Base-by-base conservation (phyloP, 331 rosid species). In the Dryas integrifolia region DNA sequence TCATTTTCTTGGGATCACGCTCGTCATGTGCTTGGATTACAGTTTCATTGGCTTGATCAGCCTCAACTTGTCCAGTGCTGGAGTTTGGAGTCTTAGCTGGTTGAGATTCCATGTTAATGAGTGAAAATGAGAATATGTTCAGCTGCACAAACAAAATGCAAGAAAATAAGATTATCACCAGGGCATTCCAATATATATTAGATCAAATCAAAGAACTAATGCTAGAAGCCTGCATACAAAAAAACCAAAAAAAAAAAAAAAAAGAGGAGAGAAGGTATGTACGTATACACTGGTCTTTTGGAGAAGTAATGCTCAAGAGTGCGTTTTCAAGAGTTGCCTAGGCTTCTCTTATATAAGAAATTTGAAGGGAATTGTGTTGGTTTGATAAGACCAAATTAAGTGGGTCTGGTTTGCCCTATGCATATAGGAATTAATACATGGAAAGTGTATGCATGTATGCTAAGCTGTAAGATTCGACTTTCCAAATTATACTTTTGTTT, bases 281-380 rank as follows among this genome's bases (percentile, higher is more conserved):
- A 49, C 12, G 5, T n/a, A 45, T 6, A 59, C 65, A 59, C 38
- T 59, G n/a, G 62, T 57, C 7, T 26, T 15, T 57, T 24, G 62
- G 62, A 57, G 62, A 30, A 30, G 35, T 30, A 57, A 4, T 21
- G 46, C 65, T 59, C 10, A 58, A 59, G 44, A 59, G 65, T 59
- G 65, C 18, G 35, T 35, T 35, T 59, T 35, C 65, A 2, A 30
- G 21, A 44, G 35, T 14, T 59, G 65, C 21, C 11, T 59, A 59
- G 12, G 5, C 65, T 3, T 8, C 65, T 35, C 13, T 59, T 38
- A 59, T 59, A 59, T 11, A 12, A 35, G 44, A 35, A 59, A 3
- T 7, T 59, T 59, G 65, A 44, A 44, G 9, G 48, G 48, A 9
- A 30, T 30, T 30, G 35, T 30, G 35, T 30, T 30, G 35, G 3